Base-by-base conservation (phyloP, 176 grass and related monocot species). In the Puya raimondii region DNA sequence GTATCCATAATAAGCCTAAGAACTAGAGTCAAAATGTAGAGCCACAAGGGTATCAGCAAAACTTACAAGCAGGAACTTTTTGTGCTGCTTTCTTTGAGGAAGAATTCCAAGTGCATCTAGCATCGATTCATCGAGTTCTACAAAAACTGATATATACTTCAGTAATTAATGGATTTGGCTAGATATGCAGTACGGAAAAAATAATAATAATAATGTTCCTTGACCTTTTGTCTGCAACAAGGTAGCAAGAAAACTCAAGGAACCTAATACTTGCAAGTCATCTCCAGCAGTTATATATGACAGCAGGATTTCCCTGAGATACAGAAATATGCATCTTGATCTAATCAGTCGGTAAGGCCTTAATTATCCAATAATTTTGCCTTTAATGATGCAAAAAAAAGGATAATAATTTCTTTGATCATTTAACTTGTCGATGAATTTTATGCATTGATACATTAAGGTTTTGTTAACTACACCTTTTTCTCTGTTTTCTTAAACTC, bases 41-140 rank as follows among this genome's bases (percentile, higher is more conserved):
- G 42, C 23, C 10, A 15, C 70, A n/a, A 17, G 13, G 25, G 13
- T 5, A 64, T 15, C 11, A 26, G 10, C 17, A 61, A 53, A 50
- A 77, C 90, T 88, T 74, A 99, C 95, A 26, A 99, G 82, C 64
- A 99, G 66, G 76, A 99, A 85, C 78, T 94, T 99, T 76, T 99
- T 99, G 65, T 99, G 95, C 50, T 94, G 90, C 82, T 94, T 99
- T 86, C 95, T 88, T 84, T 94, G 95, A 82, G 95, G 95, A 69
- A 99, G 85, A 81, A 99, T 99, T 71, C 95, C 95, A 82, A 99
- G 90, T 67, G 84, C 90, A 91, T 99, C 95, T 67, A 99, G 82
- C 82, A 99, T 82, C 16, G 95, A 88, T 74, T 99, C 95, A 70
- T 99, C 95, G 69, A 99, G 87, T 79, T 99, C 95, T 99, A 82